Evolutionary conservation across 441 rosid species (phyloP).

Genomic region (Arabidopsis hybrid): DNA sequence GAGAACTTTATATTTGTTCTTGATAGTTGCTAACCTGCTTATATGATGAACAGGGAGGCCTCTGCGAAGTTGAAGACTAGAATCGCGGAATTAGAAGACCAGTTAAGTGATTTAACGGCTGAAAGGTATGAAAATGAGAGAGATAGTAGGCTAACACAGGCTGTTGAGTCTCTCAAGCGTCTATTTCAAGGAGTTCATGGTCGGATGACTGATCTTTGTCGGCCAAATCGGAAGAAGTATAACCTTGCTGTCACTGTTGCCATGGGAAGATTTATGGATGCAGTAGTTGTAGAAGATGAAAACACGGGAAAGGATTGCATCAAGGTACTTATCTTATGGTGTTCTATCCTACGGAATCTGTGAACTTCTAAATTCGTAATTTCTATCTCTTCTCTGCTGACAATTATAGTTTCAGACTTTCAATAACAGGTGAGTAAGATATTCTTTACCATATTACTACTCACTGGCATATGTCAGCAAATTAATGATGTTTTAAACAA

Average conservation of each 20-base stretch:
- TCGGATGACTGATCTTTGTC: slow-evolving; percentile 97
- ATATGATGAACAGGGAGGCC: slow-evolving; percentile 62
- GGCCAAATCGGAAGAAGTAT: slow-evolving; percentile 93
- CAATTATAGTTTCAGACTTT: not conserved
- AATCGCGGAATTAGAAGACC: slow-evolving; percentile 84
- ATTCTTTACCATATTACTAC: slow-evolving; percentile 24
- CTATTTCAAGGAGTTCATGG: slow-evolving; percentile 98
- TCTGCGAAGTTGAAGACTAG: slow-evolving; percentile 79
- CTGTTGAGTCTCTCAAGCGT: slow-evolving; percentile 93
- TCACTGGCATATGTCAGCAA: slow-evolving; percentile 16
- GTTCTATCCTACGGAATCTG: slow-evolving; percentile 29
- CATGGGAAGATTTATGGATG: slow-evolving; percentile 99
- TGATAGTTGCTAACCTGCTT: slow-evolving; percentile 26
- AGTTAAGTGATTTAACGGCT: slow-evolving; percentile 92
- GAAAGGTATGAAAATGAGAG: slow-evolving; percentile 95
- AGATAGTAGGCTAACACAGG: slow-evolving; percentile 88
- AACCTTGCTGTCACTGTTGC: slow-evolving; percentile 98
- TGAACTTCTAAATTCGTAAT: slow-evolving; percentile 1
- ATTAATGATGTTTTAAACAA: slow-evolving; percentile 11
- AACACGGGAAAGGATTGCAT: slow-evolving; percentile 96
- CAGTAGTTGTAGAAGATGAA: slow-evolving; percentile 99
- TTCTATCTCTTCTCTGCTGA: slow-evolving; percentile 22
- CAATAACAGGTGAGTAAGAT: slow-evolving; percentile 8
- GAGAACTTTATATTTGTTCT: not conserved
- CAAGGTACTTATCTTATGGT: slow-evolving; percentile 62